phyloP scores from a whole-genome alignment of 352 stramenopile species.

The Phytophthora ohioensis region DNA sequence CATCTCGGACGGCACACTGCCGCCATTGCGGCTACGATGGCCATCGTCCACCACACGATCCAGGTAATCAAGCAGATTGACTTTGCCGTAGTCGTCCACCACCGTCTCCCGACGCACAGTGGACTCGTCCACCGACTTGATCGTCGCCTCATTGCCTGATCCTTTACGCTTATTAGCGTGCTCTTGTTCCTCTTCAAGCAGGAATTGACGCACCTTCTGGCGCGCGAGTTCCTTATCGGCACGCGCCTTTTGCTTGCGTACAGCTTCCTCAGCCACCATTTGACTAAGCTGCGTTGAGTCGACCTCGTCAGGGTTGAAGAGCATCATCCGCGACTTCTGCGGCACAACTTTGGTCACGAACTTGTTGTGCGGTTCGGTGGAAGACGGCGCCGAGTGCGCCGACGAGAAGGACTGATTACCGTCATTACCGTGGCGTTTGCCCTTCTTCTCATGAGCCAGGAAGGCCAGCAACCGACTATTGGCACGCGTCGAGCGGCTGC shows the following conservation, averaged over 20 bases:
- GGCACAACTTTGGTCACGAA: conserved; percentile 68
- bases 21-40: conserved; percentile 34
- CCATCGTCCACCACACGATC: conserved; percentile 46
- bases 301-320: conserved; percentile 65
- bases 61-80: conserved; percentile 60
- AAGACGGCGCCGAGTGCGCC: conserved; percentile 29
- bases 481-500: conserved; percentile 35
- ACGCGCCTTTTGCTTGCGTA: conserved; percentile 56
- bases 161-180: conserved; percentile 15
- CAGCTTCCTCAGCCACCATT: conserved; percentile 50
- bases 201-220: conserved; percentile 56
- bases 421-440: conserved; percentile 52
- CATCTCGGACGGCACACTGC: conserved; percentile 32
- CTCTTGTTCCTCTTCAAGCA: conserved; percentile 50
- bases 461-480: conserved; percentile 74
- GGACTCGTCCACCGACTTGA: conserved; percentile 64
- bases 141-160: conserved; percentile 37
- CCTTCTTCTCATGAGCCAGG: conserved; percentile 59
- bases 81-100: conserved; percentile 58
- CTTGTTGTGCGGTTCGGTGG: conserved; percentile 50
- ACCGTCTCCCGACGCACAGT: conserved; percentile 59
- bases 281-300: conserved; percentile 48
- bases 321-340: conserved; percentile 59
- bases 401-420: conserved; percentile 42
- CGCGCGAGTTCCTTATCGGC: conserved; percentile 55